Evolutionary conservation across 2,329 filamentous ascomycete species (phyloP).

Genomic region (Chalara sp.): DNA sequence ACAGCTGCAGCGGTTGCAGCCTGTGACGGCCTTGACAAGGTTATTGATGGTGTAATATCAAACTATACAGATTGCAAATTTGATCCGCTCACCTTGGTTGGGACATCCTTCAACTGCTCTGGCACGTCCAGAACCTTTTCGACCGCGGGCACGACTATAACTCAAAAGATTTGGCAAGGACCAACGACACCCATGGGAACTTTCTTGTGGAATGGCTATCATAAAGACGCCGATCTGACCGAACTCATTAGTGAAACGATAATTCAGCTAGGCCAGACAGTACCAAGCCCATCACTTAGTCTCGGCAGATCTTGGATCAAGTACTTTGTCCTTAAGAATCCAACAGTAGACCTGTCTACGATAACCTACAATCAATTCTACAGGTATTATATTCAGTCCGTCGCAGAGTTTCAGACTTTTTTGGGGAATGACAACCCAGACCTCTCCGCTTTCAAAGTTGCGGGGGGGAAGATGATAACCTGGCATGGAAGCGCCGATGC

Average conservation of each 20-base stretch:
- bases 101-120: slow-evolving; percentile 1
- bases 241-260: background rate
- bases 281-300: slow-evolving; percentile 26
- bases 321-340: slow-evolving; percentile 27
- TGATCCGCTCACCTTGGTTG: slow-evolving; percentile 4
- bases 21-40: slow-evolving; percentile 14
- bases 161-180: slow-evolving; percentile 5
- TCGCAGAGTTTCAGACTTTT: slow-evolving; percentile 5
- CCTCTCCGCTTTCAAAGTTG: slow-evolving; percentile 5
- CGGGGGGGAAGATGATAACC: slow-evolving; percentile 12
- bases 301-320: slow-evolving; percentile 28
- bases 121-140: slow-evolving; percentile 1
- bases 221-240: slow-evolving; percentile 1
- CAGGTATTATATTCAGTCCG: background rate
- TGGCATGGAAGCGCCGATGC: slow-evolving; percentile 13
- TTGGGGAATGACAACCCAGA: slow-evolving; percentile 14
- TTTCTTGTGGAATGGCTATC: slow-evolving; percentile 9
- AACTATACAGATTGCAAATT: slow-evolving; percentile 6
- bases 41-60: slow-evolving; percentile 11
- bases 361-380: background rate
- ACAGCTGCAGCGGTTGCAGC: slow-evolving; percentile 1
- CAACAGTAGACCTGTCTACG: slow-evolving; percentile 13
- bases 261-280: slow-evolving; percentile 6
- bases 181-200: slow-evolving; percentile 1
- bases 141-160: background rate